A percentile compares a stretch with the other conserved stretches of the same genome.
phyloP scores from a whole-genome alignment of 2,329 filamentous ascomycete species.

The Claviceps sp. region DNA sequence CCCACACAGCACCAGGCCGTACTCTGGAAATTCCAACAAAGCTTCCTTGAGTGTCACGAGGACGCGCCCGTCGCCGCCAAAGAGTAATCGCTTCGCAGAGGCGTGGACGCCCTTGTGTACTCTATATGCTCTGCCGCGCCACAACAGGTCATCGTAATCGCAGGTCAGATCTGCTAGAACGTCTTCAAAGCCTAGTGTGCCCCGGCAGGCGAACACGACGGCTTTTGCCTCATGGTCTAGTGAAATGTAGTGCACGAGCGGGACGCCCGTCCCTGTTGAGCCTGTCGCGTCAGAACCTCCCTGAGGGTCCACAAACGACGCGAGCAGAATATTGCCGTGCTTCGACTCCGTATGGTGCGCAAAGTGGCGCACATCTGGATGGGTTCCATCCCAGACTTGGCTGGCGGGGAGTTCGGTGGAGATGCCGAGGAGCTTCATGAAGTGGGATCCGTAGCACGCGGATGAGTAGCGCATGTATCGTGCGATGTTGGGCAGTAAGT shows the following conservation, averaged over 20 bases:
- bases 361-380: conserved; percentile 50
- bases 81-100: conserved; percentile 53
- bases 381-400: conserved; percentile 32
- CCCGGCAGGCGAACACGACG: conserved; percentile 58
- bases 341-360: conserved; percentile 47
- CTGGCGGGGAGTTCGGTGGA: conserved; percentile 33
- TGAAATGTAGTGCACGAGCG: conserved; percentile 60
- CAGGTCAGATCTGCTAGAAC: conserved; percentile 62
- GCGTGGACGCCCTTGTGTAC: conserved; percentile 66
- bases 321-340: conserved; percentile 46
- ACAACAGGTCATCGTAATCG: conserved; percentile 52
- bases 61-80: conserved; percentile 53
- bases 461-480: conserved; percentile 55
- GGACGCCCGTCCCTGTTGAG: conserved; percentile 51
- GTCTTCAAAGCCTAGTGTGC: conserved; percentile 61
- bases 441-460: conserved; percentile 50
- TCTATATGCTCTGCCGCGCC: conserved; percentile 51
- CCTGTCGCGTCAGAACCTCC: conserved; percentile 53
- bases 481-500: conserved; percentile 47
- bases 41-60: conserved; percentile 52
- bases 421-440: conserved; percentile 50
- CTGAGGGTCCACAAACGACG: conserved; percentile 57
- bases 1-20: conserved; percentile 56
- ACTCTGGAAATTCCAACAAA: conserved; percentile 51
- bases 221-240: conserved; percentile 59